A percentile compares a stretch with the other conserved stretches of the same genome.
These are phyloP conservation scores for Dendrobium huoshanense DNA, from an alignment of 106 monocot species.

Conservation along the genomic window DNA sequence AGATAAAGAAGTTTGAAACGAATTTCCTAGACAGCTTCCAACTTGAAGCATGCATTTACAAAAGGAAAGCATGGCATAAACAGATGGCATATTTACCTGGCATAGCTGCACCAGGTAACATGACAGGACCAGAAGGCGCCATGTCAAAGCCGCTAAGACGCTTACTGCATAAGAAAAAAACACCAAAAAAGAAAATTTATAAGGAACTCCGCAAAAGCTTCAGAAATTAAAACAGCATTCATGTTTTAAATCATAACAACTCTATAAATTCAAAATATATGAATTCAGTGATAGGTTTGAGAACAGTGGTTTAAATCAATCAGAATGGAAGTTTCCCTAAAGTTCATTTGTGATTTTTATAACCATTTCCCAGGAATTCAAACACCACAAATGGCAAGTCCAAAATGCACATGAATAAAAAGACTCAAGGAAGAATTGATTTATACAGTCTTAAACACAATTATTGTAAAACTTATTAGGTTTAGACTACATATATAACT, in stretches of 20 bases:
- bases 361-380: too few relatives aligned
- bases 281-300: background rate
- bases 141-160: slow-evolving; percentile 7
- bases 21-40: background rate
- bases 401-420: too few relatives aligned
- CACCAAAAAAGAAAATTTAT: background rate
- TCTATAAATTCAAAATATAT: background rate
- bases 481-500: too few relatives aligned
- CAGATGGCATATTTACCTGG: slow-evolving; percentile 2
- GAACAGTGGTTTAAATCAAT: background rate
- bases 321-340: background rate
- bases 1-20: background rate
- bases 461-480: too few relatives aligned
- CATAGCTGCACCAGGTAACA: background rate
- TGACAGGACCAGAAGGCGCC: slow-evolving; percentile 11
- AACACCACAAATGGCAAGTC: too few relatives aligned
- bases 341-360: too few relatives aligned
- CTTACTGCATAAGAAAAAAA: slow-evolving; percentile 3
- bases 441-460: too few relatives aligned
- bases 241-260: background rate
- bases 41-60: slow-evolving; percentile 1
- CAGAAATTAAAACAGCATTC: background rate
- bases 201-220: background rate
- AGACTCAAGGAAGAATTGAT: too few relatives aligned
- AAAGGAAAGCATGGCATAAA: background rate